Base-by-base conservation (phyloP, 371 early-diverging fungal species). In the Mucor lusitanicus region DNA sequence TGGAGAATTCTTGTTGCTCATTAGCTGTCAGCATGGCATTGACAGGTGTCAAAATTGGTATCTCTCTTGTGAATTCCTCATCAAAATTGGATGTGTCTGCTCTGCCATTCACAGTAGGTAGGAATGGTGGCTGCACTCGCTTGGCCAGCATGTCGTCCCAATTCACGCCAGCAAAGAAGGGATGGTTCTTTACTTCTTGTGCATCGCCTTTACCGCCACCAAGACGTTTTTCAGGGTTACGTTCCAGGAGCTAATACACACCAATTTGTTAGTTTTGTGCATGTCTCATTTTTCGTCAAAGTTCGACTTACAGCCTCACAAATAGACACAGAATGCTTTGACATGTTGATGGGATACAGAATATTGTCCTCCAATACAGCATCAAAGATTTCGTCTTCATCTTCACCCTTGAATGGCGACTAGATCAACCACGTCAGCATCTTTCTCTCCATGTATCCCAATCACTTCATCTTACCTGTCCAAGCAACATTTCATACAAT, bases 401-500 rank as follows among this genome's bases (percentile, higher is more conserved):
- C 93, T 42, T 93, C 92, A 32, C 97, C 96, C 30, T 86, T 84
- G 86, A 98, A 98, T 50, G 98, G 98, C 3, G 93, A 86, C 79
- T 84, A 91, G 30, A 44, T 53, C 27, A 53, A 23, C 23, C 21
- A 39, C 59, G n/a, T 48, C 23, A 48, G 48, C 7, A 46, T n/a
- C n/a, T 46, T 0, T 19, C 30, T 30, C 30, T 30, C 30, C 30
- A 30, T 30, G 19, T 23, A 23, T n/a, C 2, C n/a, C 19, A 48
- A 23, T 9, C 0, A 3, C n/a, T 3, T 23, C 3, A 4, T 19
- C 23, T 58, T 72, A 72, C 72, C 62, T 86, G 94, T 33, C 97
- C 97, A 39, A 96, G 80, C 50, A 97, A 76, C 97, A 99, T 96
- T 84, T 99, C 98, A 76, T 98, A 99, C 48, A 99, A 89, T 71